A percentile compares a stretch with the other conserved stretches of the same genome.
These are phyloP conservation scores for Protomyces arabidopsidicola DNA, from an alignment of 1,139 yeast genomes.

Conservation along the genomic window DNA sequence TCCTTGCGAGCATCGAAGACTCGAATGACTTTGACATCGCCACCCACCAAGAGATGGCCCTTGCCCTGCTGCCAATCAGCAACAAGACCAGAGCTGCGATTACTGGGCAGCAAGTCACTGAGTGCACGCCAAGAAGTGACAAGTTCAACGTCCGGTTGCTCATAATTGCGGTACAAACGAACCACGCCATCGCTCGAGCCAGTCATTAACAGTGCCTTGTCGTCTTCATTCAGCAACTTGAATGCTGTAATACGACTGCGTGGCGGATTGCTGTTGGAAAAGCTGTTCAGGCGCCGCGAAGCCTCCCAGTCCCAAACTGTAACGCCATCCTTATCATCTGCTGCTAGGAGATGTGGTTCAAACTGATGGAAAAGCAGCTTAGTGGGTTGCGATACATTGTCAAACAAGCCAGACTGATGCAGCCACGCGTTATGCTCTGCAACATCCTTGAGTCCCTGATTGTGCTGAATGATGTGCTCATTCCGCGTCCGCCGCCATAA, in stretches of 20 bases:
- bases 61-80: constrained; percentile 97
- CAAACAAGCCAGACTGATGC: constrained; percentile 54
- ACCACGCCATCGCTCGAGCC: constrained; percentile 95
- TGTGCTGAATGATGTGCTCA: constrained; percentile 76
- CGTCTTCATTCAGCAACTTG: constrained; percentile 86
- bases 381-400: constrained; percentile 76
- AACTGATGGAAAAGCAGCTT: constrained; percentile 79
- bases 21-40: constrained; percentile 86
- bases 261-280: constrained; percentile 78
- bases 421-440: constrained; percentile 87
- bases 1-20: constrained; percentile 98
- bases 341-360: constrained; percentile 73
- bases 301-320: constrained; percentile 87
- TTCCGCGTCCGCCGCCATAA: constrained; percentile 88
- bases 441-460: constrained; percentile 82
- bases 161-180: constrained; percentile 74
- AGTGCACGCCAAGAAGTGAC: constrained; percentile 92
- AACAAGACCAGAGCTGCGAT: constrained; percentile 75
- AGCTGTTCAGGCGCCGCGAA: constrained; percentile 55
- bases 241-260: constrained; percentile 86
- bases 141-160: constrained; percentile 53
- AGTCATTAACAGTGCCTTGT: constrained; percentile 71
- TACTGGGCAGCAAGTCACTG: constrained; percentile 74
- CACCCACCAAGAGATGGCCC: constrained; percentile 86
- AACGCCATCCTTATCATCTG: constrained; percentile 79